These are phyloP conservation scores for Lipomyces lipofer DNA, from an alignment of 805 yeast species.

Conservation along the genomic window DNA sequence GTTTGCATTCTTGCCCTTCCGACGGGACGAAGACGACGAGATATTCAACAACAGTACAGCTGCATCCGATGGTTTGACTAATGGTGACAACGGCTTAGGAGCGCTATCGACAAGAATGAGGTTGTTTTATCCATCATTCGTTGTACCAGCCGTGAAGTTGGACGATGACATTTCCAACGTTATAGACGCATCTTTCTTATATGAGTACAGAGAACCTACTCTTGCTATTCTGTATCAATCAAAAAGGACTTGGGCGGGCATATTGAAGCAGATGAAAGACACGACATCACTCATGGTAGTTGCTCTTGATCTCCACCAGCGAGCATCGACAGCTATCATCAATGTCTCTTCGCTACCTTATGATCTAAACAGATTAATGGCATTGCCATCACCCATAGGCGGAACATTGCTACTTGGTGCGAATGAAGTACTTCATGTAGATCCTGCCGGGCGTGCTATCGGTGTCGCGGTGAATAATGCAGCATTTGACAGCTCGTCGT, in stretches of 20 bases:
- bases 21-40: slow-evolving; percentile 41
- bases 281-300: slow-evolving; percentile 61
- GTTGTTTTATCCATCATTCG: slow-evolving; percentile 55
- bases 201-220: slow-evolving; percentile 81
- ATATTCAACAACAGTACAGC: slow-evolving; percentile 31
- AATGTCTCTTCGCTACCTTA: slow-evolving; percentile 68
- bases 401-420: slow-evolving; percentile 73
- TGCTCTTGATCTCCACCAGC: slow-evolving; percentile 62
- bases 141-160: slow-evolving; percentile 55
- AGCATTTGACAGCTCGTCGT: slow-evolving; percentile 45
- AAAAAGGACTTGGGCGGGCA: slow-evolving; percentile 76
- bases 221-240: slow-evolving; percentile 64
- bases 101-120: slow-evolving; percentile 19
- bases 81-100: slow-evolving; percentile 12
- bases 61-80: slow-evolving; percentile 29
- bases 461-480: slow-evolving; percentile 64
- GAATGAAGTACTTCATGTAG: slow-evolving; percentile 76
- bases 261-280: slow-evolving; percentile 60
- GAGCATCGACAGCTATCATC: slow-evolving; percentile 65
- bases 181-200: slow-evolving; percentile 67
- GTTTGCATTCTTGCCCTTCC: slow-evolving; percentile 71
- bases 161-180: slow-evolving; percentile 61
- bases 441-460: slow-evolving; percentile 67
- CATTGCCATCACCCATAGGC: slow-evolving; percentile 64
- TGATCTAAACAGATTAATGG: slow-evolving; percentile 64